Evolutionary conservation across 2,329 filamentous ascomycete species (phyloP).

Genomic region (Chaetothyriales sp.): DNA sequence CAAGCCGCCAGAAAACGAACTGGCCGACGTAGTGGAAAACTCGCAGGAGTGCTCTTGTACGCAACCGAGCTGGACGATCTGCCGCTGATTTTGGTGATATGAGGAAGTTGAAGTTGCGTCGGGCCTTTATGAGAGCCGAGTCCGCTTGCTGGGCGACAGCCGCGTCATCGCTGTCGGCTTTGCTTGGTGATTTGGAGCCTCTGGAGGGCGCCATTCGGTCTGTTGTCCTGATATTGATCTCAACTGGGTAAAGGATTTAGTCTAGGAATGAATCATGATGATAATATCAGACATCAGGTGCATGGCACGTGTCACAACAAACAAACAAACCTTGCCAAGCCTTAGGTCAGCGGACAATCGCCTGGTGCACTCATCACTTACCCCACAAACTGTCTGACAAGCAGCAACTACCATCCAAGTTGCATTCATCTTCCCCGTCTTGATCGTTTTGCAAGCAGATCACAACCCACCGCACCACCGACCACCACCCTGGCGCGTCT

Average conservation of each 20-base stretch:
- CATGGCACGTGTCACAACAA: too few relatives aligned
- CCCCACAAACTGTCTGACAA: too few relatives aligned
- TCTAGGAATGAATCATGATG: too few relatives aligned
- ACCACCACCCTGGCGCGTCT: background rate
- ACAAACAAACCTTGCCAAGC: too few relatives aligned
- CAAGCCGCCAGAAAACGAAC: slow-evolving; percentile 16
- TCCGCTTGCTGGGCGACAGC: slow-evolving; percentile 14
- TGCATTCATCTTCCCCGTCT: background rate
- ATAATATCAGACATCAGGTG: too few relatives aligned
- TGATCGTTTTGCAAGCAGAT: background rate
- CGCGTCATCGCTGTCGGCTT: slow-evolving; percentile 2
- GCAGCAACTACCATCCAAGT: background rate
- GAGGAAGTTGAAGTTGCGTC: slow-evolving; percentile 16
- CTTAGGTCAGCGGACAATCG: too few relatives aligned
- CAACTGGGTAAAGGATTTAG: too few relatives aligned
- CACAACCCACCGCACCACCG: too few relatives aligned
- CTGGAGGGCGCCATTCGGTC: background rate
- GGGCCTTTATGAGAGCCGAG: slow-evolving; percentile 13
- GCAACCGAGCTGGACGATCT: slow-evolving; percentile 9
- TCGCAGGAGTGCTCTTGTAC: slow-evolving; percentile 15
- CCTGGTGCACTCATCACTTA: too few relatives aligned
- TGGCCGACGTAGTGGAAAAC: slow-evolving; percentile 11
- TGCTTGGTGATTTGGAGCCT: background rate
- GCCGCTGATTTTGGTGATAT: slow-evolving; percentile 6
- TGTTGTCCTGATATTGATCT: background rate